phyloP scores from a whole-genome alignment of 768 basidiomycete species.

The Pulveroboletus sp. region DNA sequence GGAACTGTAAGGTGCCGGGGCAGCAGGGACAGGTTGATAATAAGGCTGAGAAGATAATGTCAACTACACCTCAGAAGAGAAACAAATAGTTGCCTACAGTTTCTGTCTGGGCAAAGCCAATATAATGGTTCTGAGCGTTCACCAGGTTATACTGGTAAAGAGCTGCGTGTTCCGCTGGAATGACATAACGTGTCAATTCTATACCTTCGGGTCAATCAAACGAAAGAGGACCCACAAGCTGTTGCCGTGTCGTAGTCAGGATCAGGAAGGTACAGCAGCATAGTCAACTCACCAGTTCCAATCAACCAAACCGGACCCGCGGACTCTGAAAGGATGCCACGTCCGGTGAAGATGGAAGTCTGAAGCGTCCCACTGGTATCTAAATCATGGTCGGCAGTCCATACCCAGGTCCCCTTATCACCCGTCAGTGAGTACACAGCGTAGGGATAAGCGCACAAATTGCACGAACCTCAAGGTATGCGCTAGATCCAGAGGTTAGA shows the following conservation, averaged over 20 bases:
- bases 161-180: conserved; percentile 41
- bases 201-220: not conserved
- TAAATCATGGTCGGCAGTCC: conserved; percentile 66
- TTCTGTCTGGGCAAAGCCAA: conserved; percentile 51
- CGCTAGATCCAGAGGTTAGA: conserved; percentile 48
- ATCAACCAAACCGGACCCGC: conserved; percentile 80
- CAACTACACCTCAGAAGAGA: not conserved
- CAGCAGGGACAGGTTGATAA: conserved; percentile 43
- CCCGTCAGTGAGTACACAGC: not conserved
- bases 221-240: conserved; percentile 19
- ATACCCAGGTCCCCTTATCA: conserved; percentile 67
- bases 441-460: not conserved
- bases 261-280: not conserved
- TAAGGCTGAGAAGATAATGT: conserved; percentile 35
- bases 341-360: conserved; percentile 56
- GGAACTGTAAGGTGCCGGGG: conserved; percentile 40
- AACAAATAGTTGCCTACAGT: conserved; percentile 31
- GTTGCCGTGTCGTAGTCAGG: not conserved
- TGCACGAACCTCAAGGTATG: conserved; percentile 55
- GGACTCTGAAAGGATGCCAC: conserved; percentile 72
- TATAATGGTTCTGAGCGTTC: conserved; percentile 44
- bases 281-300: conserved; percentile 45
- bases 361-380: conserved; percentile 54
- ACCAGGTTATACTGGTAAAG: conserved; percentile 47
- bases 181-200: not conserved